Conservation (phyloP, 805 yeast species). For the Wickerhamomyces rabaulensis region DNA sequence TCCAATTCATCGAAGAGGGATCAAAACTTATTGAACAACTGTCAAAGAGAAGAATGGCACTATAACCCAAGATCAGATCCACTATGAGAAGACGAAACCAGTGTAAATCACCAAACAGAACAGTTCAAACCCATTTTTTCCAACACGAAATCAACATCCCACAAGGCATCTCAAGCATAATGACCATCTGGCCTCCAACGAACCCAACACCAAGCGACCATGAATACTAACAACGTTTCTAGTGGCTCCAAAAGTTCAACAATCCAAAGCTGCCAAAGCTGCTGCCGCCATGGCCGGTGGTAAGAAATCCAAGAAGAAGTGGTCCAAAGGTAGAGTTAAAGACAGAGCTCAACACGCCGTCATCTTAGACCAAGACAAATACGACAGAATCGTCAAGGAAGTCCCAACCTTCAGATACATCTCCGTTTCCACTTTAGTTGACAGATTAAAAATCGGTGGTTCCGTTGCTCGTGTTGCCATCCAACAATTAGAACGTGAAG, state of each 20-base stretch:
- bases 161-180: too few species aligned
- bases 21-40: too few species aligned
- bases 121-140: too few species aligned
- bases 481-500: constrained; percentile 90
- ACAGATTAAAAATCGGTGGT: constrained; percentile 99
- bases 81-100: too few species aligned
- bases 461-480: constrained; percentile 98
- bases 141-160: too few species aligned
- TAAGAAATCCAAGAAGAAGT: constrained; percentile 99
- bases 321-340: constrained; percentile 99
- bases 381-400: constrained; percentile 99
- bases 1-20: too few species aligned
- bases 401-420: constrained; percentile 98
- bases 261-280: constrained; percentile 99
- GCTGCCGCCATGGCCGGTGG: constrained; percentile 99
- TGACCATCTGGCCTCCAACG: too few species aligned
- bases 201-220: neutral
- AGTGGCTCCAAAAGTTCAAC: constrained; percentile 99
- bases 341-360: constrained; percentile 99
- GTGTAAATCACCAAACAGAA: too few species aligned
- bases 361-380: constrained; percentile 95
- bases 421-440: constrained; percentile 96
- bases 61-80: too few species aligned
- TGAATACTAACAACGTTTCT: constrained; percentile 25
- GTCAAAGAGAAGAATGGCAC: too few species aligned